Evolutionary conservation across 2,329 filamentous ascomycete genomes (phyloP).

Genomic region (Alternaria longipes): DNA sequence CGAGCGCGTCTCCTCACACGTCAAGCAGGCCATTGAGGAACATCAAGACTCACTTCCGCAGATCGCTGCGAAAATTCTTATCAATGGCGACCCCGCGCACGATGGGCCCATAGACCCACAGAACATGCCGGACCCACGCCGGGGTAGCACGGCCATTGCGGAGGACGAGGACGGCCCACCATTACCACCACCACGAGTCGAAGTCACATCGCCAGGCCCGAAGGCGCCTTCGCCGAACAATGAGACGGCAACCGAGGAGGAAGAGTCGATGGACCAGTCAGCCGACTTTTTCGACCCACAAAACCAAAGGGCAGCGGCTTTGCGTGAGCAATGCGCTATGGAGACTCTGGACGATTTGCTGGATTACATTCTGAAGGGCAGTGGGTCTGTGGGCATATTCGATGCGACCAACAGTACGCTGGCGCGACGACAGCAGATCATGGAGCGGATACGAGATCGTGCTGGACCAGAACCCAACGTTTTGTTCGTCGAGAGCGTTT

Average conservation of each 20-base stretch:
- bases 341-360: slow-evolving; percentile 92
- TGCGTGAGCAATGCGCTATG: slow-evolving; percentile 91
- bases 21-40: slow-evolving; percentile 37
- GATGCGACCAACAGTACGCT: slow-evolving; percentile 98
- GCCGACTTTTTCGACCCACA: slow-evolving; percentile 93
- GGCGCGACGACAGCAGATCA: slow-evolving; percentile 81
- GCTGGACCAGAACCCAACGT: slow-evolving; percentile 89
- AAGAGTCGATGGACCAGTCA: slow-evolving; percentile 79
- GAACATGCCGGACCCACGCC: slow-evolving; percentile 40
- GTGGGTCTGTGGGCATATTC: slow-evolving; percentile 91
- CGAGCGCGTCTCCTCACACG: slow-evolving; percentile 37
- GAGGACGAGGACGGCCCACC: slow-evolving; percentile 19
- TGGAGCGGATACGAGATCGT: slow-evolving; percentile 80
- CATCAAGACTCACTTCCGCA: slow-evolving; percentile 43
- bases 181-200: slow-evolving; percentile 38
- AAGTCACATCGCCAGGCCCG: slow-evolving; percentile 49
- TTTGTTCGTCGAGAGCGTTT: slow-evolving; percentile 94
- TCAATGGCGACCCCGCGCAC: slow-evolving; percentile 63
- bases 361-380: slow-evolving; percentile 83
- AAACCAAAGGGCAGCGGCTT: slow-evolving; percentile 80
- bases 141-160: slow-evolving; percentile 38
- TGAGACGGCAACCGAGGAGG: slow-evolving; percentile 31
- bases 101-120: slow-evolving; percentile 47
- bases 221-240: slow-evolving; percentile 32
- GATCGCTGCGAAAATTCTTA: slow-evolving; percentile 64